Conservation (phyloP, 1,284 basidiomycete genomes). For the Blastosporella zonata region DNA sequence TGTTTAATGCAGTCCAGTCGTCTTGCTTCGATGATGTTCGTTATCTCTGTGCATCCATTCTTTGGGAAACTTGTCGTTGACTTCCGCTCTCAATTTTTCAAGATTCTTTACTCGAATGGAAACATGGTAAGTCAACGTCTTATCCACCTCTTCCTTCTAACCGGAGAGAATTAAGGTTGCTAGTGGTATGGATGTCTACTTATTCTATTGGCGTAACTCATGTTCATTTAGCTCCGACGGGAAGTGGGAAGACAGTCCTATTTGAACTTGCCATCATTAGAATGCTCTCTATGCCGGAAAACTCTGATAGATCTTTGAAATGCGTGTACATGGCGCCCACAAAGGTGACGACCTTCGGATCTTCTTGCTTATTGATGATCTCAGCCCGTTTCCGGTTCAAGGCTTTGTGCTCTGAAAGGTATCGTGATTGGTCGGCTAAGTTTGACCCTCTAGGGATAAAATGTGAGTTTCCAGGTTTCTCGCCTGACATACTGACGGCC, state of each 20-base stretch:
- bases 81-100: conserved; percentile 1
- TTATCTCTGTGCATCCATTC: neutral
- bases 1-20: conserved; percentile 90
- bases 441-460: conserved; percentile 73
- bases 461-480: conserved; percentile 44
- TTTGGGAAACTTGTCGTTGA: neutral
- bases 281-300: conserved; percentile 54
- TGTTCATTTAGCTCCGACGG: conserved; percentile 73
- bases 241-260: conserved; percentile 90
- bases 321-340: conserved; percentile 95
- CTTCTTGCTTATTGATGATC: neutral
- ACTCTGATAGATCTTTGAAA: conserved; percentile 43
- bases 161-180: conserved; percentile 52
- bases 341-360: conserved; percentile 50
- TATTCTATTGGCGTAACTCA: conserved; percentile 5
- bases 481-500: conserved; percentile 4
- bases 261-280: conserved; percentile 91
- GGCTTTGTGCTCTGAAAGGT: conserved; percentile 87
- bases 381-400: conserved; percentile 27
- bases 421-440: conserved; percentile 81
- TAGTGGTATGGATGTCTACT: conserved; percentile 51
- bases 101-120: conserved; percentile 69
- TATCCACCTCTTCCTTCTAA: neutral
- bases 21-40: conserved; percentile 72
- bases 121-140: conserved; percentile 61